phyloP scores from a whole-genome alignment of 495 filamentous ascomycete species.

The Penicillium arizonense region DNA sequence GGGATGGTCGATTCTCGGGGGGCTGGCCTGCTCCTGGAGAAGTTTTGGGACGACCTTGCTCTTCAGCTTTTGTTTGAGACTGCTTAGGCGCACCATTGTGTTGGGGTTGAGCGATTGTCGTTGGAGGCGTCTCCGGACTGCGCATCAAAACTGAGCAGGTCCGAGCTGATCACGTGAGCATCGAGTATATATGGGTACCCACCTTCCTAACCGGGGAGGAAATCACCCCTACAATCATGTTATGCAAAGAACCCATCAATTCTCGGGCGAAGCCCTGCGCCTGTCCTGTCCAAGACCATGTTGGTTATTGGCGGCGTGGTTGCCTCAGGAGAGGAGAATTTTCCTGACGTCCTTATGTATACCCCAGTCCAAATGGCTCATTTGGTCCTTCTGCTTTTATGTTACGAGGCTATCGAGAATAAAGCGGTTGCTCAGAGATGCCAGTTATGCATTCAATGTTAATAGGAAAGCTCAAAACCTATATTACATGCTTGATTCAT shows the following conservation, averaged over 20 bases:
- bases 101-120: slow-evolving; percentile 6
- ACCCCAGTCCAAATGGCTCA: no score
- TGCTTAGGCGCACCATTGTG: slow-evolving; percentile 35
- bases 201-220: no score
- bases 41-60: slow-evolving; percentile 17
- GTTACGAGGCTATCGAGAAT: no score
- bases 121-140: slow-evolving; percentile 1
- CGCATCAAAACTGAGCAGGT: slow-evolving; percentile 3
- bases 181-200: not conserved
- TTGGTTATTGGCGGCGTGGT: not conserved
- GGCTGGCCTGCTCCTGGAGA: slow-evolving; percentile 19
- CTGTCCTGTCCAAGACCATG: not conserved
- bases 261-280: not conserved
- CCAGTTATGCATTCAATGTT: not conserved
- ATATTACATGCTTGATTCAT: slow-evolving; percentile 31
- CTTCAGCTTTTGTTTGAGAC: slow-evolving; percentile 21
- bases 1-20: slow-evolving; percentile 17
- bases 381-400: no score
- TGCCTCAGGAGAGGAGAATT: no score
- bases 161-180: not conserved
- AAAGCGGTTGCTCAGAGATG: no score
- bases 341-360: no score
- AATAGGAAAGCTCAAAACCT: slow-evolving; percentile 7
- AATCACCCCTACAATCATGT: no score
- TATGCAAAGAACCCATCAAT: no score